Percentiles rank a stretch among this genome's conserved stretches.
Evolutionary conservation across 2,329 filamentous ascomycete species (phyloP).

Genomic region (Diaporthe citriasiana): DNA sequence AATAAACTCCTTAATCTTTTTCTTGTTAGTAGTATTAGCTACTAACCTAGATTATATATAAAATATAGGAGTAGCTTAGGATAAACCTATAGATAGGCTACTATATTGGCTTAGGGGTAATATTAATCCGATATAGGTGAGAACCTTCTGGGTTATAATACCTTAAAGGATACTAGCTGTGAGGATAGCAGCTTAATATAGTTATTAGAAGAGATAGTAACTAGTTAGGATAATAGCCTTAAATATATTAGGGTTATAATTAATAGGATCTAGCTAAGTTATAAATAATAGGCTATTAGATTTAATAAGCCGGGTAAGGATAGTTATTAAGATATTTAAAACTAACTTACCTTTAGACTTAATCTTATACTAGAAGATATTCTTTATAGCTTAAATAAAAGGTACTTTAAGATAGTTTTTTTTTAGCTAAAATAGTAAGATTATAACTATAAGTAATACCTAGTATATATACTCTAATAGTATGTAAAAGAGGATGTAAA

Average conservation of each 20-base stretch:
- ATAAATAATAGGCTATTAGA: constrained; percentile 3
- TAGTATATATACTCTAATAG: background rate
- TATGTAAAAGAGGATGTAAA: background rate
- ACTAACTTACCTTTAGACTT: background rate
- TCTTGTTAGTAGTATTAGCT: too few species aligned
- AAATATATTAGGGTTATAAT: background rate
- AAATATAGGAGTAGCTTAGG: too few species aligned
- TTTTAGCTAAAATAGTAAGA: constrained; percentile 1
- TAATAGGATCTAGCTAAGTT: background rate
- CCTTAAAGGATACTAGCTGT: background rate
- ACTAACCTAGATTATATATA: background rate
- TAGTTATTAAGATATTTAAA: background rate
- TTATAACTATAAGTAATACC: background rate
- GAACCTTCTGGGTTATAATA: background rate
- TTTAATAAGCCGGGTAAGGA: background rate
- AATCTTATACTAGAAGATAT: background rate
- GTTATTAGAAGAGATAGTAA: background rate
- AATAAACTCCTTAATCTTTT: background rate
- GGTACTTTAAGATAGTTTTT: background rate
- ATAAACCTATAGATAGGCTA: too few species aligned
- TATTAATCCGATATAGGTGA: too few species aligned
- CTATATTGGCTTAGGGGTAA: too few species aligned
- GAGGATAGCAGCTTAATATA: background rate
- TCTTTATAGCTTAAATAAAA: background rate
- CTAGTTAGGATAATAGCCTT: background rate